Evolutionary conservation across 768 basidiomycete genomes (phyloP).

Genomic region (Infundibulicybe gibba): DNA sequence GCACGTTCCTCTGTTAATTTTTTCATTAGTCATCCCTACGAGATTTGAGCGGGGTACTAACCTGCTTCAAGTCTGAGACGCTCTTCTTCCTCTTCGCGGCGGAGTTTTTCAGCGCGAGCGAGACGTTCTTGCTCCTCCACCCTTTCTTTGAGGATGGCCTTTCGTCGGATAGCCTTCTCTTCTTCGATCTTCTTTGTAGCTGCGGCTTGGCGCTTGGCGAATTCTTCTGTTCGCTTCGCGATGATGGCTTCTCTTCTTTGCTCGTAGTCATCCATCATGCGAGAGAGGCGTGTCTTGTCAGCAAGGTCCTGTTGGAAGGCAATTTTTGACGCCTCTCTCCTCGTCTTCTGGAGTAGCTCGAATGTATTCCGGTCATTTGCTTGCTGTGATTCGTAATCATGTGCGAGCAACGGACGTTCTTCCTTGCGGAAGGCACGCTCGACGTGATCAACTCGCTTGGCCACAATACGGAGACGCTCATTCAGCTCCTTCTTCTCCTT

Average conservation of each 20-base stretch:
- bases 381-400: constrained; percentile 89
- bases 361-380: constrained; percentile 69
- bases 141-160: constrained; percentile 50
- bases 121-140: constrained; percentile 49
- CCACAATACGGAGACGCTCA: constrained; percentile 75
- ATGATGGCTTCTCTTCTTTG: constrained; percentile 49
- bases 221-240: constrained; percentile 61
- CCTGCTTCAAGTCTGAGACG: constrained; percentile 47
- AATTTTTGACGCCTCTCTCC: constrained; percentile 49
- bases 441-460: constrained; percentile 91
- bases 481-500: constrained; percentile 91
- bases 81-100: constrained; percentile 52
- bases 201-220: constrained; percentile 48
- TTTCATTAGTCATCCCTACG: not conserved
- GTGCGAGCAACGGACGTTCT: constrained; percentile 77
- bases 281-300: constrained; percentile 69
- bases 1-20: constrained; percentile 41
- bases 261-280: constrained; percentile 73
- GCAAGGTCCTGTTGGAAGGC: constrained; percentile 65
- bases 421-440: constrained; percentile 95
- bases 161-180: constrained; percentile 75
- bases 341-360: constrained; percentile 53
- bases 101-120: constrained; percentile 35
- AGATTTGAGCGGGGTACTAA: constrained; percentile 19
- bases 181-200: constrained; percentile 73